Base-by-base conservation (phyloP, 192 early-diverging fungal species). In the Chytriomyces confervae region DNA sequence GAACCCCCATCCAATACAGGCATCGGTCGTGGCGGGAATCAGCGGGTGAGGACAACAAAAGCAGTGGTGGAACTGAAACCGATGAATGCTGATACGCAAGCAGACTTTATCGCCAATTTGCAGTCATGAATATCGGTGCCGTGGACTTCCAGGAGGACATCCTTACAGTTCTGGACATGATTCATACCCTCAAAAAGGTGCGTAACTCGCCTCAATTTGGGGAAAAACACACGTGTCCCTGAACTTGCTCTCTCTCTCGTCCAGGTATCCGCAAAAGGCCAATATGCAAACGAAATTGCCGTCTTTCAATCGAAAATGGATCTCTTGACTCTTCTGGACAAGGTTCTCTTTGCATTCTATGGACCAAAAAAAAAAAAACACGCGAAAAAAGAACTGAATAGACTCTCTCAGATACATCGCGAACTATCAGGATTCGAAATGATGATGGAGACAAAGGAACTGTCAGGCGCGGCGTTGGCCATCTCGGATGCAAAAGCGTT, bases 401-500 rank as follows among this genome's bases (percentile, higher is more conserved):
- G 16, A 68, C 10, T 47, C 16, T 20, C 13, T 0, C 43, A 79
- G 77, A 79, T 79, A 43, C 77, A 79, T 50, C 23, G 77, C 23
- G 77, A 79, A 65, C 62, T 79, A 43, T 47, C 53, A 23, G 62
- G 62, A 46, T 72, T 79, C 49, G 77, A 79, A 11, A 44, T 65
- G 49, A 71, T 79, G 62, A 27, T 79, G 69, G 68, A 72, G 50
- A 72, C 67, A 24, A 71, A 79, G 44, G 69, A 72, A 20, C 69
- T 79, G 6, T 66, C 67, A 0, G 67, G 62, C 49, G 77, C 77
- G 9, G 77, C 77, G 13, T 72, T 62, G 0, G 69, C 69, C 18
- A 79, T 79, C 29, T 70, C 77, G 0, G 77, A 79, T 43, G 77
- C 77, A 3, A 76, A 76, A 66, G 74, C 74, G 49, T n/a, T 76